These are phyloP conservation scores for Urtica urens DNA, from an alignment of 306 rosid genomes.

Conservation along the genomic window DNA sequence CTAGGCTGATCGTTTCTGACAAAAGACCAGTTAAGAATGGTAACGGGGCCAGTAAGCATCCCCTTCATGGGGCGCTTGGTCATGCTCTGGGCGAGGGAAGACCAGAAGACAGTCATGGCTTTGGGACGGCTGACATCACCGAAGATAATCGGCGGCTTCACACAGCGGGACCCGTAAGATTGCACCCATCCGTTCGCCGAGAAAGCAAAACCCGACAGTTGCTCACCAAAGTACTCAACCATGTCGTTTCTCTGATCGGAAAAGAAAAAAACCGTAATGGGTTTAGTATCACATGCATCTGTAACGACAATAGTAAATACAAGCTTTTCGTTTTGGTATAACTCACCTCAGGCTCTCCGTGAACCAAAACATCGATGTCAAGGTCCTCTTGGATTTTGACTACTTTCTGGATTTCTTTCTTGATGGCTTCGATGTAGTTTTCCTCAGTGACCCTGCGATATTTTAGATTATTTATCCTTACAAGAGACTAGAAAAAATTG, in stretches of 20 bases:
- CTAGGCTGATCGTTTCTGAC: slow-evolving; percentile 83
- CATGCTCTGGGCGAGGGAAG: slow-evolving; percentile 35
- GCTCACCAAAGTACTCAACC: slow-evolving; percentile 92
- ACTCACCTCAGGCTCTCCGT: slow-evolving; percentile 91
- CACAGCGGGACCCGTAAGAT: slow-evolving; percentile 91
- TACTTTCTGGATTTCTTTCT: slow-evolving; percentile 61
- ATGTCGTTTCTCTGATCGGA: slow-evolving; percentile 79
- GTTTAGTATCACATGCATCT: neutral
- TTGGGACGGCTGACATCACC: slow-evolving; percentile 98
- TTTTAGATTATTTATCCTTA: neutral
- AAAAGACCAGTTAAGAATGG: slow-evolving; percentile 95
- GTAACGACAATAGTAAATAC: too few relatives aligned
- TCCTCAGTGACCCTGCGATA: slow-evolving; percentile 72
- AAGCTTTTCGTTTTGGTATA: neutral
- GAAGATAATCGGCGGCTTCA: slow-evolving; percentile 91
- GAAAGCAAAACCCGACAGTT: slow-evolving; percentile 78
- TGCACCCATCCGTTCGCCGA: slow-evolving; percentile 92
- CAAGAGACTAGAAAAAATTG: neutral
- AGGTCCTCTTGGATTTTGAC: slow-evolving; percentile 84
- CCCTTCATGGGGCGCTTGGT: slow-evolving; percentile 83
- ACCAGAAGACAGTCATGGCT: slow-evolving; percentile 63
- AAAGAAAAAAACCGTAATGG: slow-evolving; percentile 12
- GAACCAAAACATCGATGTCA: slow-evolving; percentile 88
- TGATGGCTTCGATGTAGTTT: slow-evolving; percentile 58
- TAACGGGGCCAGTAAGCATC: slow-evolving; percentile 96